These are phyloP conservation scores for Gleditsia sinensis DNA, from an alignment of 306 rosid genomes.

Conservation along the genomic window DNA sequence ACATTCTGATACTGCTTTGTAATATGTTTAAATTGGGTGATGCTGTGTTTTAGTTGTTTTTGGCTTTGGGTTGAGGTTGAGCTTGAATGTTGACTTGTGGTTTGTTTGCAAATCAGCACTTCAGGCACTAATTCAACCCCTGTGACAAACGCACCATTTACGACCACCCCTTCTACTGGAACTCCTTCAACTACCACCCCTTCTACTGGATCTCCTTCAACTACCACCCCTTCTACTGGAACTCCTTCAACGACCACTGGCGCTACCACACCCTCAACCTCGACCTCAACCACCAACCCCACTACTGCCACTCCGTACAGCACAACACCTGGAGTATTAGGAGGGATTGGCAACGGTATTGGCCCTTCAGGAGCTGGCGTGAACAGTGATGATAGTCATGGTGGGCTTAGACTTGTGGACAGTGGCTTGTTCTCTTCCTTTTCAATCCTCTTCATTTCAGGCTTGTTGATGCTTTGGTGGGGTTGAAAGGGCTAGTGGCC, in stretches of 20 bases:
- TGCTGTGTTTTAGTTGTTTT: not conserved
- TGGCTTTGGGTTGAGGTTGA: not conserved
- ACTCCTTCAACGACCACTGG: constrained; percentile 8
- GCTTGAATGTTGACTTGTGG: not conserved
- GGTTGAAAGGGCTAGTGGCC: no score
- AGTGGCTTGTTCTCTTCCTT: constrained; percentile 26
- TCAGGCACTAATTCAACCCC: constrained; percentile 38
- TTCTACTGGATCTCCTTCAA: no score
- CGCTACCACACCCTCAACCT: not conserved
- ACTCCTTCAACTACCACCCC: no score
- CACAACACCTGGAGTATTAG: constrained; percentile 50
- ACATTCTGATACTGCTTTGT: not conserved
- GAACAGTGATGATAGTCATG: constrained; percentile 54
- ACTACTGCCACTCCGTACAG: constrained; percentile 29
- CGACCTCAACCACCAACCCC: not conserved
- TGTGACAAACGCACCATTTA: not conserved
- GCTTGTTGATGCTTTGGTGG: constrained; percentile 53
- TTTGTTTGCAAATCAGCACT: constrained; percentile 31
- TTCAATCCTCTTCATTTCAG: constrained; percentile 36
- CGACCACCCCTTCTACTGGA: no score
- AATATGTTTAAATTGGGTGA: not conserved
- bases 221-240: no score
- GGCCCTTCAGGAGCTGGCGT: constrained; percentile 66
- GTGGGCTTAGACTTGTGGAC: constrained; percentile 35
- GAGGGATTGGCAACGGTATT: constrained; percentile 62